Conservation (phyloP, 2,329 filamentous ascomycete genomes). For the Zasmidium citrigriseum region DNA sequence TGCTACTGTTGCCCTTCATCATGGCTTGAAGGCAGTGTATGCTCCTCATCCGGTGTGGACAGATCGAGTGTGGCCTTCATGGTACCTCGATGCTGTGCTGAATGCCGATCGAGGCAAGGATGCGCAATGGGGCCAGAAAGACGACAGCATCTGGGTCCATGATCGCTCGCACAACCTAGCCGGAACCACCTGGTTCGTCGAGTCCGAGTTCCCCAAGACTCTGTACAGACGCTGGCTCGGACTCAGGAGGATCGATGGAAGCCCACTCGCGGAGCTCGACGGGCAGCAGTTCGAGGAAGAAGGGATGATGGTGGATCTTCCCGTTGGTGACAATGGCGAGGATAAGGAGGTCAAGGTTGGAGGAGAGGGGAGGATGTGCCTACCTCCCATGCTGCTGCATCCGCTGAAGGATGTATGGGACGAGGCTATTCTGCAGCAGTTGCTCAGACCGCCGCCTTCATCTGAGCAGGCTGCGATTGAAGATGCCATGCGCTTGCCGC, state of each 20-base stretch:
- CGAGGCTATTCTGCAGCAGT: background rate
- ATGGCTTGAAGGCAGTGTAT: conserved; percentile 90
- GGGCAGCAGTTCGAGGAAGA: conserved; percentile 47
- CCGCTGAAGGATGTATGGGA: conserved; percentile 48
- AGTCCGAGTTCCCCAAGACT: conserved; percentile 76
- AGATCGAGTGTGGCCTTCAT: conserved; percentile 80
- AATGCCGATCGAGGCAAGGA: conserved; percentile 67
- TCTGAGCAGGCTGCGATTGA: background rate
- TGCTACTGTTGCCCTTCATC: conserved; percentile 80
- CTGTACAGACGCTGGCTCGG: conserved; percentile 87
- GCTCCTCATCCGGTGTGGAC: conserved; percentile 87
- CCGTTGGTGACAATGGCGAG: conserved; percentile 2
- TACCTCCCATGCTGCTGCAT: conserved; percentile 49
- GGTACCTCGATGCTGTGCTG: conserved; percentile 75
- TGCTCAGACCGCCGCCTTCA: background rate
- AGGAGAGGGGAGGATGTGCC: conserved; percentile 49
- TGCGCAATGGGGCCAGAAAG: conserved; percentile 46
- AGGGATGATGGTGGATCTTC: conserved; percentile 40
- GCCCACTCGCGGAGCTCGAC: conserved; percentile 49
- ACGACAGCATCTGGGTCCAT: conserved; percentile 47
- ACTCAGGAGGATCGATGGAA: conserved; percentile 59
- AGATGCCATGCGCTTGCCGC: background rate
- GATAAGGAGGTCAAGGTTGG: conserved; percentile 54
- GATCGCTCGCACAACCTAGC: conserved; percentile 87
- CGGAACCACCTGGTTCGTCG: conserved; percentile 90